Conservation (phyloP, 2,329 filamentous ascomycete species). For the Cucurbitaria berberidis region DNA sequence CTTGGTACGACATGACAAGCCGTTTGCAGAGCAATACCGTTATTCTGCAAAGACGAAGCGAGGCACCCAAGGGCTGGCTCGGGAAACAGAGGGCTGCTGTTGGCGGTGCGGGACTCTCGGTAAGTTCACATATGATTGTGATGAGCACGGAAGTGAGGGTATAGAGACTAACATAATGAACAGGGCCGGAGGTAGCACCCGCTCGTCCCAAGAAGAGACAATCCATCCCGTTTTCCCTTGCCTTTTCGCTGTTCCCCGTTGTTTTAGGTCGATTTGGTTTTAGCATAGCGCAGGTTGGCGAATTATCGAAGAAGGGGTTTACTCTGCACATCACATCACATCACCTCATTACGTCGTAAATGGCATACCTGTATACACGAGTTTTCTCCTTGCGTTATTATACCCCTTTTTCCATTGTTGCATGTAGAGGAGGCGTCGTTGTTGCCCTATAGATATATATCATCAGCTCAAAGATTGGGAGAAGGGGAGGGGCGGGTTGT, state of each 20-base stretch:
- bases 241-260: background rate
- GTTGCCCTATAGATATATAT: too few species aligned
- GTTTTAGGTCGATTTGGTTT: background rate
- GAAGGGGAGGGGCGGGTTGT: too few species aligned
- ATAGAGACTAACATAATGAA: background rate
- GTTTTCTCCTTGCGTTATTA: background rate
- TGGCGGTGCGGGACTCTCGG: conserved; percentile 32
- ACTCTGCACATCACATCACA: background rate
- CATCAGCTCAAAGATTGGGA: too few species aligned
- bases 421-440: too few species aligned
- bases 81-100: conserved; percentile 74
- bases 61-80: conserved; percentile 80
- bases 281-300: background rate
- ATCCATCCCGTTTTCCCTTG: conserved; percentile 7
- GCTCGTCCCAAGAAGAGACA: conserved; percentile 16
- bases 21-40: conserved; percentile 84
- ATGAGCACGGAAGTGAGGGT: background rate
- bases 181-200: conserved; percentile 29
- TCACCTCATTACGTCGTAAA: background rate
- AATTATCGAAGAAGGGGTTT: background rate
- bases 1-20: conserved; percentile 83
- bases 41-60: conserved; percentile 74
- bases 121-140: conserved; percentile 3
- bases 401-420: background rate
- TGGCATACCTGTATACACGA: background rate